Base-by-base conservation (phyloP, 371 early-diverging fungal species). In the Mucor irregularis region DNA sequence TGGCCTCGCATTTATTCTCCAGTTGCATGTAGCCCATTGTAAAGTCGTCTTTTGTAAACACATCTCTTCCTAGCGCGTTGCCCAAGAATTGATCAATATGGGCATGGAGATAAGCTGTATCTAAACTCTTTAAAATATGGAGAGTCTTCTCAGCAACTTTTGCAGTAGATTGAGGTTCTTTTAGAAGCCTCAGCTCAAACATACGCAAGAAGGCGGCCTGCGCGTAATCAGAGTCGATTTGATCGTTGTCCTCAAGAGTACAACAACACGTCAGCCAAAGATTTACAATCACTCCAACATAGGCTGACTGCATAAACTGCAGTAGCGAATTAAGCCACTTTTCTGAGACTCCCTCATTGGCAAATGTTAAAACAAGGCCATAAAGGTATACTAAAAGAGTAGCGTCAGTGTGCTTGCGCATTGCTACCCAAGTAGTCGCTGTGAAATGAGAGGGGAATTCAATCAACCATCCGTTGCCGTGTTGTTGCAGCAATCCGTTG, bases 331-430 rank as follows among this genome's bases (percentile, higher is more conserved):
- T 5, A 3, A 54, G 44, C 67, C 68, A 69, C 11, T 49, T 56
- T 1, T 44, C 30, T 8, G 49, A 31, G 3, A 38, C 17, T 17
- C 43, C 19, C 9, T 24, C 28, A 3, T 19, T 22, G 0, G 58
- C 62, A n/a, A 40, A 56, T 14, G 68, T 66, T n/a, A 75, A 35
- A 0, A 65, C 65, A 28, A 76, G 42, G 0, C 73, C 73, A 37
- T 76, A 76, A 2, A 76, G 37, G 30, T 69, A 72, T 1, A 72
- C 51, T 9, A 72, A 59, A 29, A 76, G 58, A 0, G 64, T 60
- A 13, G 40, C 53, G 25, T 72, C 69, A 14, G 55, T n/a, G 21
- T 42, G 42, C 24, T 42, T 42, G 22, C 62, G 55, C 6, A 76
- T 26, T 8, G 33, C 44, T 0, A 39, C 31, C 76, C 76, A 76